Evolutionary conservation across 257 asterid genomes (phyloP).

Genomic region (Paulownia fortunei): DNA sequence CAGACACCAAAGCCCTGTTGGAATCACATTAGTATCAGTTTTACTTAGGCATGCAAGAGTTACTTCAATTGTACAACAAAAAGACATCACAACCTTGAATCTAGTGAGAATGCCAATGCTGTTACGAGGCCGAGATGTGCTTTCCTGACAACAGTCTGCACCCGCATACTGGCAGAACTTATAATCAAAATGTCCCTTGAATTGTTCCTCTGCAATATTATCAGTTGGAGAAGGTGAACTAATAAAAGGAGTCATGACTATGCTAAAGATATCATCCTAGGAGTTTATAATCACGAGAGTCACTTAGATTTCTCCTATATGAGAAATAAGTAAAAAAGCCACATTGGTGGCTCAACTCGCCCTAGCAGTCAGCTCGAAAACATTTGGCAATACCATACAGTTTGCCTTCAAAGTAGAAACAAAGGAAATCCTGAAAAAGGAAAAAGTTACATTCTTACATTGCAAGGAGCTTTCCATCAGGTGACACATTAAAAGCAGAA

Average conservation of each 20-base stretch:
- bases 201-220: constrained; percentile 79
- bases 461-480: constrained; percentile 85
- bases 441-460: constrained; percentile 54
- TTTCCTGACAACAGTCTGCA: constrained; percentile 60
- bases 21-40: constrained; percentile 31
- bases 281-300: neutral
- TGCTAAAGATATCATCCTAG: constrained; percentile 1
- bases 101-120: constrained; percentile 71
- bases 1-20: constrained; percentile 75
- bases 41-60: constrained; percentile 13
- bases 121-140: constrained; percentile 96
- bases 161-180: constrained; percentile 56
- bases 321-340: neutral
- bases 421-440: constrained; percentile 1
- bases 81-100: constrained; percentile 70
- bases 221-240: constrained; percentile 28
- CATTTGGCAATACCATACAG: neutral
- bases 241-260: neutral
- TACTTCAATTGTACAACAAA: constrained; percentile 6
- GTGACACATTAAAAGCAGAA: constrained; percentile 86
- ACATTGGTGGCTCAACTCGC: neutral
- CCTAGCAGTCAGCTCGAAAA: constrained; percentile 24
- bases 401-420: neutral
- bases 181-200: constrained; percentile 74
- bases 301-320: neutral